Evolutionary conservation across 2,329 filamentous ascomycete species (phyloP), one percentile per base, ranked within the genome.

Genomic region (Aspergillus flavus): DNA sequence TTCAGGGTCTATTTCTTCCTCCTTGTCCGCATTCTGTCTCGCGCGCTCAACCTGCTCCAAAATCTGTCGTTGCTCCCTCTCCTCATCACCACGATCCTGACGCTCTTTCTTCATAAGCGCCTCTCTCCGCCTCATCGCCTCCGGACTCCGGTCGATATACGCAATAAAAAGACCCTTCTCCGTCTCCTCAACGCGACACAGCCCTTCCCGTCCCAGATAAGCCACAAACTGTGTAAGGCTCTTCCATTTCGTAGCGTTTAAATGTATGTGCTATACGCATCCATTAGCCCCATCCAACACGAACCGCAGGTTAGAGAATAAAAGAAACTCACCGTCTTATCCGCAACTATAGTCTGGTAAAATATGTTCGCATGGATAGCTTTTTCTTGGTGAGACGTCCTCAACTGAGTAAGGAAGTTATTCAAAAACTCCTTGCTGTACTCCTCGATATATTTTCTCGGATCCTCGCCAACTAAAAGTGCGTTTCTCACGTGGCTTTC

Each of bases 401-500:
- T 86, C 7, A 99, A 83, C 2, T 95, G 83, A 62, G 87, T 83
- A 1, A 96, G 67, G 71, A 97, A 97, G 73, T 96, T 92, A 63
- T 86, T 85, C 66, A 91, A 81, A 76, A 99, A 99, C 69, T 96
- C 87, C 64, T 86, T 87, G 77, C 87, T 92, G 82, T 88, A 99
- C 53, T 94, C 86, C 73, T 91, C 87, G 77, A 98, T 94, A 76
- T 86, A 88, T 71, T 92, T 94, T 66, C 91, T 91, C 26, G 94
- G 88, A 73, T 98, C 90, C 75, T 96, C 91, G 73, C 94, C 94
- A 30, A 97, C 90, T 1, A 94, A 78, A 50, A 94, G 84, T 85
- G 98, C 96, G 69, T 94, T 89, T n/a, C 94, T 89, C 46, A 96
- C 91, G 74, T 97, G 94, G 55, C 87, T 89, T 78, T 97, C 93